Evolutionary conservation across 2,329 filamentous ascomycete species (phyloP), one percentile per base, ranked within the genome.

Genomic region (Penicillium corylophilum): DNA sequence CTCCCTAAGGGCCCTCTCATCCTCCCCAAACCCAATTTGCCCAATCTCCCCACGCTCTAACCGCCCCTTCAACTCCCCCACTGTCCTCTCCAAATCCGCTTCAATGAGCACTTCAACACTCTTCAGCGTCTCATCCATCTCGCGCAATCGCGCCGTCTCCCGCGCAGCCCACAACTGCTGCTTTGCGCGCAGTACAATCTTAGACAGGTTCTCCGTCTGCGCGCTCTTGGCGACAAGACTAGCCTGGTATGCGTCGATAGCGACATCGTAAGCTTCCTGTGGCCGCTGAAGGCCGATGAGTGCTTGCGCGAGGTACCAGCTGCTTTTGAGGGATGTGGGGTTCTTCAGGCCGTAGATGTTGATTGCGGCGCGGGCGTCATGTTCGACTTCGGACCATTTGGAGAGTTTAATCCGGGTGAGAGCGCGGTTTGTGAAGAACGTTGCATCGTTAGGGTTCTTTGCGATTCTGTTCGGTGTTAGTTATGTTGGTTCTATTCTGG

Each of bases 341-440:
- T 69, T 70, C 55, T 76, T 73, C 9, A 61, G 53, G 5, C 70
- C 72, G 62, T 83, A 77, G 5, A 95, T 79, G 53, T 84, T 79
- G 44, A 96, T 85, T 57, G 88, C 90, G 46, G 83, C 78, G 47
- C 86, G 73, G 67, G 91, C 93, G 72, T 96, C 92, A 53, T 83
- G 77, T 57, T 94, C 86, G 44, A 87, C 90, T 9, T 80, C 84
- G 26, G 89, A 81, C 83, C 87, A 95, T 62, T 84, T 78, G 54
- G 80, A 75, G 20, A 95, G 81, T 72, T 88, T 89, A 52, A 94
- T 78, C 36, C 91, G 84, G 3, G 88, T 85, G 74, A 96, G 88
- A 46, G 91, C 89, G 48, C 92, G 89, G 74, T 96, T 97, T 35
- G 90, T 93, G 74, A 91, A 96, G 45, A 96, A 81, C 26, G 87